Base-by-base conservation (phyloP, 495 filamentous ascomycete species). In the Neurospora discreta region DNA sequence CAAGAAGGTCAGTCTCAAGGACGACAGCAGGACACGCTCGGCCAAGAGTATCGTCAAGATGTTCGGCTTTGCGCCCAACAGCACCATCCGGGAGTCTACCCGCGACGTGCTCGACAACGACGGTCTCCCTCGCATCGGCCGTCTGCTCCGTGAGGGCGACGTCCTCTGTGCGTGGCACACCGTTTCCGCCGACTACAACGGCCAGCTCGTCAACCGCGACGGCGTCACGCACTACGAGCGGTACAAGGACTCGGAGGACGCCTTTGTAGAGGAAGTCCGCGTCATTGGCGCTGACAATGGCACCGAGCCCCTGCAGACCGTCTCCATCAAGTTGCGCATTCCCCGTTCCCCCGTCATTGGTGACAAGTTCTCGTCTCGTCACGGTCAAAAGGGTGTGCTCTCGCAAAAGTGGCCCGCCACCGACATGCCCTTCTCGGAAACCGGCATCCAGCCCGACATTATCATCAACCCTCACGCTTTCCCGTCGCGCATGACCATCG, bases 401-500 rank as follows among this genome's bases (percentile, higher is more conserved):
- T 96, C 92, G n/a, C 95, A 98, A 80, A 95, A 97, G 77, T 98
- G 94, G 93, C 95, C 95, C 9, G 85, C 90, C 1, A 83, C 91
- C 70, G 94, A 99, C 81, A 97, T 99, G 94, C 95, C 95, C 9
- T 99, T 99, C 83, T 93, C 93, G 30, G 95, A 99, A 83, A 92
- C 92, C 60, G 95, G 95, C 72, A 98, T 99, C 77, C 93, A 97
- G 78, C 95, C 95, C 5, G 95, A 99, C 80, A 85, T 97, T 76
- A 99, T 99, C 79, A 99, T 99, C 84, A 99, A 99, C 82, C 95
- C 95, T 72, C 95, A 99, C 87, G 95, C 95, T 81, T 99, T 99
- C 87, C 95, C 95, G n/a, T 98, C 95, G 71, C 95, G 95, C 81
- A 99, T 99, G 95, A 99, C 95, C 33, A 99, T 99, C 80, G 95